Percentiles rank a stretch among this genome's conserved stretches.
Evolutionary conservation across 2,329 filamentous ascomycete species (phyloP).

Genomic region (Aureobasidium musti): DNA sequence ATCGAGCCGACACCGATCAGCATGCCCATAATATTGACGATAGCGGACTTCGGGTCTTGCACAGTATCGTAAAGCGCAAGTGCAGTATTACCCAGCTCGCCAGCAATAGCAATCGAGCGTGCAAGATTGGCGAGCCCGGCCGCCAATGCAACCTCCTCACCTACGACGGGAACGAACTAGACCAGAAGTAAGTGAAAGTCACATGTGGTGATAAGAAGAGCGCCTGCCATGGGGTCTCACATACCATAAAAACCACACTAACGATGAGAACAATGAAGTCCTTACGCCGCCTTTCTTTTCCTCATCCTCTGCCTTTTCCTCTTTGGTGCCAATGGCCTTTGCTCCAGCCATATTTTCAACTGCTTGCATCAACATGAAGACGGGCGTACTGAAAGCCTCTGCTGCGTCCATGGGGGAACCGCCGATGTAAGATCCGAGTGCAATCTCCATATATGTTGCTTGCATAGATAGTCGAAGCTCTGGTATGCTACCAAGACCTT

Average conservation of each 20-base stretch:
- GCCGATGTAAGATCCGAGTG: slow-evolving; percentile 12
- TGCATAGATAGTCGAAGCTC: slow-evolving; percentile 24
- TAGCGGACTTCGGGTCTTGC: slow-evolving; percentile 25
- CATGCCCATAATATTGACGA: slow-evolving; percentile 32
- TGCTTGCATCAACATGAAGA: slow-evolving; percentile 31
- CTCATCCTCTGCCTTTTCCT: slow-evolving; percentile 27
- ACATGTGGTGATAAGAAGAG: not conserved
- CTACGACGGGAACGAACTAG: slow-evolving; percentile 30
- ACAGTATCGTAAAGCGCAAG: slow-evolving; percentile 31
- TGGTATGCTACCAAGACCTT: slow-evolving; percentile 28
- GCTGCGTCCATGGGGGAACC: slow-evolving; percentile 25
- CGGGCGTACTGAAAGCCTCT: slow-evolving; percentile 28
- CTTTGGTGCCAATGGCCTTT: slow-evolving; percentile 25
- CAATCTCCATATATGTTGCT: slow-evolving; percentile 28
- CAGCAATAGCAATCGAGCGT: slow-evolving; percentile 27
- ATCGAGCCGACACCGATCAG: slow-evolving; percentile 29
- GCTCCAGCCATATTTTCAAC: slow-evolving; percentile 30
- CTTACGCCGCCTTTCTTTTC: slow-evolving; percentile 28
- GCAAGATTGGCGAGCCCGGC: slow-evolving; percentile 21
- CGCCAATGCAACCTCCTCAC: slow-evolving; percentile 28
- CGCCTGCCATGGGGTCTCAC: not conserved
- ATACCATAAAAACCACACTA: slow-evolving; percentile 30
- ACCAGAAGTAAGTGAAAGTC: slow-evolving; percentile 4
- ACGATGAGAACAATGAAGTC: slow-evolving; percentile 31
- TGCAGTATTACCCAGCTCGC: slow-evolving; percentile 29